phyloP scores from a whole-genome alignment of 371 early-diverging fungal genomes.

The Rhizopus delemar region DNA sequence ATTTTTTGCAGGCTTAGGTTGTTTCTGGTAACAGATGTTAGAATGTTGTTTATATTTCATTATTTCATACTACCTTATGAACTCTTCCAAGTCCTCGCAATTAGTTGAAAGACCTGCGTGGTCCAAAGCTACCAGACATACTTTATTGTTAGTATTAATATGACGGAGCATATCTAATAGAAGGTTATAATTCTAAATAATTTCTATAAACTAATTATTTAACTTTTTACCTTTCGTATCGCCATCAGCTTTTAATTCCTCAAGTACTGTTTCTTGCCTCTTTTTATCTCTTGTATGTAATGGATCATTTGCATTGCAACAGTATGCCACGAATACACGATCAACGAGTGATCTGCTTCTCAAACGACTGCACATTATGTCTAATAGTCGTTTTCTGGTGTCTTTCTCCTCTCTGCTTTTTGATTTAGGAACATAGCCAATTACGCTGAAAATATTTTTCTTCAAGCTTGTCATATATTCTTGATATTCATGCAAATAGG shows the following conservation, averaged over 20 bases:
- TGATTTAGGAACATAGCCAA: constrained; percentile 27
- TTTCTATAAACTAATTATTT: constrained; percentile 21
- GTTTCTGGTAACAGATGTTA: constrained; percentile 20
- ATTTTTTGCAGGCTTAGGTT: constrained; percentile 17
- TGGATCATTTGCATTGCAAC: constrained; percentile 21
- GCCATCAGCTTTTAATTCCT: constrained; percentile 14
- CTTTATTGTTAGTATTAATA: constrained; percentile 17
- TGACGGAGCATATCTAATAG: constrained; percentile 23
- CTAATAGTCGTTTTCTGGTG: constrained; percentile 23
- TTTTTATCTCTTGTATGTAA: constrained; percentile 23
- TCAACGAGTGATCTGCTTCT: constrained; percentile 24
- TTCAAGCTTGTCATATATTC: constrained; percentile 8
- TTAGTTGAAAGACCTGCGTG: constrained; percentile 26
- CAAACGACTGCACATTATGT: constrained; percentile 18
- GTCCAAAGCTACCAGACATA: constrained; percentile 22
- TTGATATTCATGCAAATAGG: constrained; percentile 12
- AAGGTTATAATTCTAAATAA: constrained; percentile 20
- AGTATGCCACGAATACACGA: constrained; percentile 22
- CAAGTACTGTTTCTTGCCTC: constrained; percentile 19
- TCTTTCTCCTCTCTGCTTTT: constrained; percentile 24
- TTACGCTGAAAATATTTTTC: constrained; percentile 13
- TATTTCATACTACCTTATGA: constrained; percentile 22
- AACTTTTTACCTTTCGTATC: constrained; percentile 17
- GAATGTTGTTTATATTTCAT: constrained; percentile 15
- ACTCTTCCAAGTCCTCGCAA: constrained; percentile 22